phyloP scores from a whole-genome alignment of 1,284 basidiomycete genomes.

The Marasmius sp. region DNA sequence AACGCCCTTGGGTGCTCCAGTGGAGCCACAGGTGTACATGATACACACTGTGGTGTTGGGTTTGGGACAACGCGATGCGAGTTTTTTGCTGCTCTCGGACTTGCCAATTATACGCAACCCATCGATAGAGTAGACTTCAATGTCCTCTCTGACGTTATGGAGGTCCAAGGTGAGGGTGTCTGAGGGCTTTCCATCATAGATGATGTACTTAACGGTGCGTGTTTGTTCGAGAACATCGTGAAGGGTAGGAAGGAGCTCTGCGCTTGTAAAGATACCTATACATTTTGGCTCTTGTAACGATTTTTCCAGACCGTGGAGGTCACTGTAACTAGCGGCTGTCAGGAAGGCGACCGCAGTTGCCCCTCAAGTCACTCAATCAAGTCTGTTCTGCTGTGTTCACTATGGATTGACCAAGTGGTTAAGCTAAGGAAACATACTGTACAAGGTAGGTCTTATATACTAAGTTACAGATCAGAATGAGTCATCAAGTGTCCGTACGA shows the following conservation, averaged over 20 bases:
- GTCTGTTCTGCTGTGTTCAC: too few species aligned
- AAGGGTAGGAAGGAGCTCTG: slow-evolving; percentile 25
- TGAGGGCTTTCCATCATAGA: neutral
- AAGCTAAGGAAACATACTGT: too few species aligned
- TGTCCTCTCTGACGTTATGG: slow-evolving; percentile 46
- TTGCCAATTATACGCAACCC: slow-evolving; percentile 53
- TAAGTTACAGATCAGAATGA: too few species aligned
- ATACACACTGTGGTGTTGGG: slow-evolving; percentile 80
- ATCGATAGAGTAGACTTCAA: slow-evolving; percentile 67
- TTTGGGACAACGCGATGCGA: slow-evolving; percentile 20
- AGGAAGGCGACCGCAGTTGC: too few species aligned
- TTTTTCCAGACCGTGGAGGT: slow-evolving; percentile 88
- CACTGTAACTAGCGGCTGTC: too few species aligned
- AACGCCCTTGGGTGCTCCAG: slow-evolving; percentile 93
- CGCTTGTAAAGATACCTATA: neutral
- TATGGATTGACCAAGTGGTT: too few species aligned
- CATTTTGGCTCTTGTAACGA: slow-evolving; percentile 87
- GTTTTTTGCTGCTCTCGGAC: neutral
- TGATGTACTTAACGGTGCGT: slow-evolving; percentile 54
- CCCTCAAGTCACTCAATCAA: too few species aligned
- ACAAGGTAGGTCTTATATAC: too few species aligned
- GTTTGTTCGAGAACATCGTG: neutral
- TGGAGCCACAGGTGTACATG: slow-evolving; percentile 97
- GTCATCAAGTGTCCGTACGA: too few species aligned
- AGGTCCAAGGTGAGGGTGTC: slow-evolving; percentile 31